Percentiles rank a stretch among this genome's conserved stretches.
Conservation (phyloP, 441 rosid genomes). For the Omphalea diandra region DNA sequence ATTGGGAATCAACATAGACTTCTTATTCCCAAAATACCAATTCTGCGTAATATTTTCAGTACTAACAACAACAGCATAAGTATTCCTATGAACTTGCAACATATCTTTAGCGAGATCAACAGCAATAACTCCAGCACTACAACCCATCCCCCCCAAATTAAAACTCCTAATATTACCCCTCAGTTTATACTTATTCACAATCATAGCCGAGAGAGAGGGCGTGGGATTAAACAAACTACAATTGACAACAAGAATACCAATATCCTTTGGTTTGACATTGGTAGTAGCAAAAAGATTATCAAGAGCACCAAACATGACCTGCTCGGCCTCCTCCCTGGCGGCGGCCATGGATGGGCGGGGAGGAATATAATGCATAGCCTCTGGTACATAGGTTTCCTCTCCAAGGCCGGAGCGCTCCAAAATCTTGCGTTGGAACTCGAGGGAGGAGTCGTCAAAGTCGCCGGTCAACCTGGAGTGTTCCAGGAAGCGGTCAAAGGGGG, state of each 20-base stretch:
- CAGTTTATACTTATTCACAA: conserved; percentile 66
- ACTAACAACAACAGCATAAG: conserved; percentile 65
- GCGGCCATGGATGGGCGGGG: conserved; percentile 64
- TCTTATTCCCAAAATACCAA: conserved; percentile 78
- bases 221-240: conserved; percentile 80
- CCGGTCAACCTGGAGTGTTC: conserved; percentile 57
- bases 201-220: conserved; percentile 64
- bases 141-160: conserved; percentile 75
- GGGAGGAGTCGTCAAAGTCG: conserved; percentile 68
- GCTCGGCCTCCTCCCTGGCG: conserved; percentile 71
- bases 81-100: conserved; percentile 58
- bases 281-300: conserved; percentile 49
- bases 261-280: conserved; percentile 57
- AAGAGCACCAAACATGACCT: conserved; percentile 67
- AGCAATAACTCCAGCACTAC: conserved; percentile 70
- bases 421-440: conserved; percentile 76
- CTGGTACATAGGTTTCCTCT: conserved; percentile 67
- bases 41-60: conserved; percentile 82
- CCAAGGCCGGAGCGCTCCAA: conserved; percentile 69
- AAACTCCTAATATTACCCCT: conserved; percentile 65
- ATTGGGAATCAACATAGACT: conserved; percentile 73
- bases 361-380: conserved; percentile 67
- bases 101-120: conserved; percentile 69
- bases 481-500: conserved; percentile 49
- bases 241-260: conserved; percentile 70